Conservation (phyloP, 768 basidiomycete species). For the Cytidiella melzeri region DNA sequence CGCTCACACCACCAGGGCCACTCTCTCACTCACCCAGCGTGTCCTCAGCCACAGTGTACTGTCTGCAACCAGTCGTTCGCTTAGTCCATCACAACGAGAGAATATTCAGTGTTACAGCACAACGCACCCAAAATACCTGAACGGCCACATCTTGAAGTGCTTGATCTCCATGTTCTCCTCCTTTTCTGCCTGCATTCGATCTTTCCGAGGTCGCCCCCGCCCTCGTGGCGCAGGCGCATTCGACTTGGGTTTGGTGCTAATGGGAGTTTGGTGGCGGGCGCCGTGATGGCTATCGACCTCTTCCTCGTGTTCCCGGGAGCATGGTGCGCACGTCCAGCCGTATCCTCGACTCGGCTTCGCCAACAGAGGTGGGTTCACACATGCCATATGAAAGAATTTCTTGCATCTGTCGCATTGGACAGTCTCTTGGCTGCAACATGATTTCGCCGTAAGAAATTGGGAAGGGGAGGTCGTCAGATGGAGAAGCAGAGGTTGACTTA, state of each 20-base stretch:
- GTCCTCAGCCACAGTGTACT: slow-evolving; percentile 89
- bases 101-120: too few species aligned
- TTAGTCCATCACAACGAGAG: not conserved
- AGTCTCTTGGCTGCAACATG: slow-evolving; percentile 58
- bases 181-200: slow-evolving; percentile 62
- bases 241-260: slow-evolving; percentile 55
- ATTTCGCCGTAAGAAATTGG: too few species aligned
- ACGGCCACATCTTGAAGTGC: slow-evolving; percentile 89
- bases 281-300: slow-evolving; percentile 73
- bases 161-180: slow-evolving; percentile 75
- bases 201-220: slow-evolving; percentile 73
- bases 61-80: slow-evolving; percentile 36
- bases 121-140: slow-evolving; percentile 94
- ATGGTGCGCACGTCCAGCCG: slow-evolving; percentile 96
- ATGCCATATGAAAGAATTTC: slow-evolving; percentile 90
- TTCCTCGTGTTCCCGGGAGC: slow-evolving; percentile 81
- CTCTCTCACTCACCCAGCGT: slow-evolving; percentile 58
- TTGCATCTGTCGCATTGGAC: slow-evolving; percentile 92
- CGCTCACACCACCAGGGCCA: slow-evolving; percentile 10
- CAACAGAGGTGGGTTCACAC: slow-evolving; percentile 84
- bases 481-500: slow-evolving; percentile 35
- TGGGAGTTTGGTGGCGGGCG: slow-evolving; percentile 47
- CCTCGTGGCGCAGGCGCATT: slow-evolving; percentile 70
- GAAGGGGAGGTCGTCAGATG: slow-evolving; percentile 8
- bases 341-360: slow-evolving; percentile 95